Base-by-base conservation (phyloP, 441 rosid species). In the Arabidopsis lyrata region DNA sequence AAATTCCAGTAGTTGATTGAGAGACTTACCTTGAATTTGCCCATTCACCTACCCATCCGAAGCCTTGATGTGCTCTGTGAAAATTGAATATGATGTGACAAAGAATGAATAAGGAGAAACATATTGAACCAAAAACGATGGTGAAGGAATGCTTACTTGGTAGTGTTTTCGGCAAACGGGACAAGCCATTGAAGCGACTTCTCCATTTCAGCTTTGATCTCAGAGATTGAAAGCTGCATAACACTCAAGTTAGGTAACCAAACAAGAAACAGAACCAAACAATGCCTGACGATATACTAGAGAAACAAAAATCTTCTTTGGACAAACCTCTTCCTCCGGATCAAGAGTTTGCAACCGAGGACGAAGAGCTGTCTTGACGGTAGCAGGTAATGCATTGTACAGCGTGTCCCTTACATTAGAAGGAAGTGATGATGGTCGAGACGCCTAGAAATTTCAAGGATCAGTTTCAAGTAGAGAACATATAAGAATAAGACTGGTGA, bases 11-110 rank as follows among this genome's bases (percentile, higher is more conserved):
- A 27, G 38, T 11, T 15, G 66, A 6, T 42, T 5, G 48, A 42
- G 36, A 57, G 71, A 77, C 88, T 86, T 29, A 88, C 99, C 92
- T 90, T n/a, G 83, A 81, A 71, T 83, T 95, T 35, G 99, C 99
- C 99, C 99, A 95, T 85, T 95, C 99, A 80, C 99, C 99, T 13
- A 95, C 96, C 97, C 99, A 90, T 47, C 99, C 99, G 12, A 95
- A 95, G 48, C 96, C 97, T 82, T 95, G 99, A 83, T 91, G 95
- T 27, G 90, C 92, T 82, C 99, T 95, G 85, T 52, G 42, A 1
- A 55, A 36, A 67, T 44, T 41, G 12, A 60, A 24, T 22, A 52
- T 6, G 27, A 27, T 32, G 18, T 50, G 56, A 60, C 9, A 29
- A 73, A 52, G n/a, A 14, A 49, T 63, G 56, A 35, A 48, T 2